A percentile compares a stretch with the other conserved stretches of the same genome.
These are phyloP conservation scores for Sporothrix inflata DNA, from an alignment of 2,329 filamentous ascomycete genomes.

Conservation along the genomic window DNA sequence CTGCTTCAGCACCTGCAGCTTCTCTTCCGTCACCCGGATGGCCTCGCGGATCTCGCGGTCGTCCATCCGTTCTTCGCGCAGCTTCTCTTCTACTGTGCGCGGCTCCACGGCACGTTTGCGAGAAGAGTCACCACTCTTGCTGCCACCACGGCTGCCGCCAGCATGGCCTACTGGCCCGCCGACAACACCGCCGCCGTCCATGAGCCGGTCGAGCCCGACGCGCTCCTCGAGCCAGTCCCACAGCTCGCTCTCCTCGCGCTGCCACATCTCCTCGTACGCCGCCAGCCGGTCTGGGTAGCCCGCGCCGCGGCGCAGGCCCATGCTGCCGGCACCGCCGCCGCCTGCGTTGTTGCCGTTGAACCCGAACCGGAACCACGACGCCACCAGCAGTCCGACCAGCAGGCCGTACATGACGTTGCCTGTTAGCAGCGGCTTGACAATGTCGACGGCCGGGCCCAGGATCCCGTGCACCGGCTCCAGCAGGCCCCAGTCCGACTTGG, in stretches of 20 bases:
- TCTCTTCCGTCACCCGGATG: constrained; percentile 84
- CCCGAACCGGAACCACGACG: constrained; percentile 73
- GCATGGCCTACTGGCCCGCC: constrained; percentile 17
- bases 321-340: constrained; percentile 43
- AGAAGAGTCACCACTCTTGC: constrained; percentile 17
- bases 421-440: constrained; percentile 71
- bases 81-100: constrained; percentile 62
- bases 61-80: constrained; percentile 65
- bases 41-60: constrained; percentile 77
- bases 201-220: constrained; percentile 68
- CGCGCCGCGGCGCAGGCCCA: constrained; percentile 39
- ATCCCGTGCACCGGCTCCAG: constrained; percentile 77
- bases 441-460: constrained; percentile 69
- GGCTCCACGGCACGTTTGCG: constrained; percentile 56
- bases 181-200: constrained; percentile 43
- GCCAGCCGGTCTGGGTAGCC: constrained; percentile 67
- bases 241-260: constrained; percentile 80
- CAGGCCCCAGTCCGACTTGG: constrained; percentile 69
- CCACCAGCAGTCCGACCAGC: constrained; percentile 71
- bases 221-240: constrained; percentile 95
- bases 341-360: constrained; percentile 47
- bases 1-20: constrained; percentile 73
- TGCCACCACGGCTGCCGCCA: constrained; percentile 23
- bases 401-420: constrained; percentile 78
- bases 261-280: constrained; percentile 94